Evolutionary conservation across 805 yeast species (phyloP).

Genomic region (Starmera pachycereana): DNA sequence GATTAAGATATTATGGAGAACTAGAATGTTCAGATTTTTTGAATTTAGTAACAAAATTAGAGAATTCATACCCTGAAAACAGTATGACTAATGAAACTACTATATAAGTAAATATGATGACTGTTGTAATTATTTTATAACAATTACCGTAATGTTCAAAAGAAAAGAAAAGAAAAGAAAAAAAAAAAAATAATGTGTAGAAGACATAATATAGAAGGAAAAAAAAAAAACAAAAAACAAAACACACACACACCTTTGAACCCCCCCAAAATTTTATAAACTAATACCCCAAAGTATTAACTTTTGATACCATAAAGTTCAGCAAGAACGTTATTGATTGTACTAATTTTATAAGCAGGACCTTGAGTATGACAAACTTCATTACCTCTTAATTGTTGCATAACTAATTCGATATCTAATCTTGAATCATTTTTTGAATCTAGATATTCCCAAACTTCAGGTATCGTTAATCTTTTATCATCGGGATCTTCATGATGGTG

Average conservation of each 20-base stretch:
- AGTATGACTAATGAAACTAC: background rate
- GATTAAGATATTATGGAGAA: slow-evolving; percentile 37
- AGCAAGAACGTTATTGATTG: slow-evolving; percentile 30
- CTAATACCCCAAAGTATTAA: background rate
- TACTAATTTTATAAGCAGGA: slow-evolving; percentile 44
- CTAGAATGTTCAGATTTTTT: slow-evolving; percentile 36
- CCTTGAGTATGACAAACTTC: slow-evolving; percentile 79
- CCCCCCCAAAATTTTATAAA: no score
- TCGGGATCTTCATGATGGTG: slow-evolving; percentile 21
- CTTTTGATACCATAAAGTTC: background rate
- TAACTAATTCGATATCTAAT: slow-evolving; percentile 47
- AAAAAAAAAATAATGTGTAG: no score
- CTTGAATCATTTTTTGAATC: slow-evolving; percentile 37
- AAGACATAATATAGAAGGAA: no score
- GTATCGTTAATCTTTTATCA: slow-evolving; percentile 48
- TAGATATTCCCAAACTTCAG: slow-evolving; percentile 80
- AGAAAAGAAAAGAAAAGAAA: no score
- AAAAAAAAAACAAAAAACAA: no score
- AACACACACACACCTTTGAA: no score
- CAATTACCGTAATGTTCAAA: no score
- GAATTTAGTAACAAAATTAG: slow-evolving; percentile 32
- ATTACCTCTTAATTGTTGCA: slow-evolving; percentile 49
- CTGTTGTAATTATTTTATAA: no score
- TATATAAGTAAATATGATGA: no score
- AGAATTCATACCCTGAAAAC: slow-evolving; percentile 15